Percentiles rank a stretch among this genome's conserved stretches.
phyloP scores from a whole-genome alignment of 2,329 filamentous ascomycete species.

The Stachybotrys chartarum region DNA sequence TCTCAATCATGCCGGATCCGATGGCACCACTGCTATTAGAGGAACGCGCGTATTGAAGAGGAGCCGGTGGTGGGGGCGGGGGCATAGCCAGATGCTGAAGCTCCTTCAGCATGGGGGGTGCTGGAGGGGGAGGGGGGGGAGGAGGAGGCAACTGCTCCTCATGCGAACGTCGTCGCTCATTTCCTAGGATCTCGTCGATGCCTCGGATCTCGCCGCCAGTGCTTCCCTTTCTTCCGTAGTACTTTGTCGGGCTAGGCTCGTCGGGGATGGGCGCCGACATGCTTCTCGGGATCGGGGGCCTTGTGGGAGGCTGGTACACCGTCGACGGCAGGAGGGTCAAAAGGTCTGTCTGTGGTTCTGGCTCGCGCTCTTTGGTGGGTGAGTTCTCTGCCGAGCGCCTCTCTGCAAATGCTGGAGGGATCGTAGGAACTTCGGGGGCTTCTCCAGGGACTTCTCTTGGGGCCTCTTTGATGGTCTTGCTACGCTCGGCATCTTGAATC shows the following conservation, averaged over 20 bases:
- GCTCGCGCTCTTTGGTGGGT: constrained; percentile 16
- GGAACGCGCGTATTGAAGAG: constrained; percentile 38
- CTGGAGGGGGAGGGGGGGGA: constrained; percentile 43
- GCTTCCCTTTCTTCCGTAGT: constrained; percentile 26
- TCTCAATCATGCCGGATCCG: constrained; percentile 54
- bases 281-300: constrained; percentile 46
- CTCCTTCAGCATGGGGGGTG: constrained; percentile 52
- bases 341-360: constrained; percentile 10
- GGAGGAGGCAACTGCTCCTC: constrained; percentile 43
- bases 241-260: constrained; percentile 20
- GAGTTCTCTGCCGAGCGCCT: constrained; percentile 29
- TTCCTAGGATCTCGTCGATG: constrained; percentile 39
- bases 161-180: constrained; percentile 37
- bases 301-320: constrained; percentile 49
- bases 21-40: constrained; percentile 36
- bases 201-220: constrained; percentile 30
- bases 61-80: constrained; percentile 55
- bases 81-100: constrained; percentile 55
- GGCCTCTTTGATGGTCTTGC: constrained; percentile 28
- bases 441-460: constrained; percentile 6
- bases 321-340: constrained; percentile 50
- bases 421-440: constrained; percentile 49
- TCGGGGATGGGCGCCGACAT: constrained; percentile 52
- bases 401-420: constrained; percentile 41
- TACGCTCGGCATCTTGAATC: constrained; percentile 54